Conservation (phyloP, 2,329 filamentous ascomycete species). For the Colletotrichum noveboracense region DNA sequence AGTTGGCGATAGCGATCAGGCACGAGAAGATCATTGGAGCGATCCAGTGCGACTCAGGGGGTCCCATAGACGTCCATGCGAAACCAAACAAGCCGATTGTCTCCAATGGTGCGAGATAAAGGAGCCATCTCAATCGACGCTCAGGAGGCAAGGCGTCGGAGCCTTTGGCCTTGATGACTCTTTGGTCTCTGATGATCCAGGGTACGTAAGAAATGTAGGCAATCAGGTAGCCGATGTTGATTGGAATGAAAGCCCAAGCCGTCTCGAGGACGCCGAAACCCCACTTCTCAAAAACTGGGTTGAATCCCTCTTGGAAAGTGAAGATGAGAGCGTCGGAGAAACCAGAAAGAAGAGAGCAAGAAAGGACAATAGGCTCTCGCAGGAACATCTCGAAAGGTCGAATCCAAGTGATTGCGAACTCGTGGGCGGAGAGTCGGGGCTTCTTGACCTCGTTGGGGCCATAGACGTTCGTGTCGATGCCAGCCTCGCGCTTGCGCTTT, state of each 20-base stretch:
- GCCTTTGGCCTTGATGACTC: slow-evolving; percentile 47
- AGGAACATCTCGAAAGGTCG: slow-evolving; percentile 69
- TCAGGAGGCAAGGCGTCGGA: slow-evolving; percentile 49
- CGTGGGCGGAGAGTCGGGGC: slow-evolving; percentile 43
- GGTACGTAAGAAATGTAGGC: slow-evolving; percentile 62
- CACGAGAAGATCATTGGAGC: slow-evolving; percentile 63
- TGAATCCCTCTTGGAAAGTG: slow-evolving; percentile 69
- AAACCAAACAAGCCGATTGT: slow-evolving; percentile 68
- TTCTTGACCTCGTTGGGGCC: slow-evolving; percentile 53
- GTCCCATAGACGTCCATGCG: slow-evolving; percentile 63
- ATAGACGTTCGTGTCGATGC: slow-evolving; percentile 45
- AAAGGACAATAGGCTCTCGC: slow-evolving; percentile 68
- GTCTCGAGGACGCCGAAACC: slow-evolving; percentile 47
- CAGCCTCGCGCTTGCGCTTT: slow-evolving; percentile 54
- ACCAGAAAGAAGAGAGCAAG: slow-evolving; percentile 64
- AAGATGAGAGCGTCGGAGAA: slow-evolving; percentile 72
- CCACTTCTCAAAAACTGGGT: slow-evolving; percentile 65
- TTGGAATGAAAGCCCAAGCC: slow-evolving; percentile 27
- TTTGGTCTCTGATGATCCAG: slow-evolving; percentile 44
- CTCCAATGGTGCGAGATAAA: slow-evolving; percentile 63
- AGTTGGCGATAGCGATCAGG: slow-evolving; percentile 69
- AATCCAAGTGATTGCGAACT: slow-evolving; percentile 55
- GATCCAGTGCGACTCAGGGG: slow-evolving; percentile 62
- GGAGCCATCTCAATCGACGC: slow-evolving; percentile 63
- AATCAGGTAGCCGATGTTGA: slow-evolving; percentile 58